These are phyloP conservation scores for Luffa acutangula DNA, from an alignment of 306 rosid genomes.

Conservation along the genomic window DNA sequence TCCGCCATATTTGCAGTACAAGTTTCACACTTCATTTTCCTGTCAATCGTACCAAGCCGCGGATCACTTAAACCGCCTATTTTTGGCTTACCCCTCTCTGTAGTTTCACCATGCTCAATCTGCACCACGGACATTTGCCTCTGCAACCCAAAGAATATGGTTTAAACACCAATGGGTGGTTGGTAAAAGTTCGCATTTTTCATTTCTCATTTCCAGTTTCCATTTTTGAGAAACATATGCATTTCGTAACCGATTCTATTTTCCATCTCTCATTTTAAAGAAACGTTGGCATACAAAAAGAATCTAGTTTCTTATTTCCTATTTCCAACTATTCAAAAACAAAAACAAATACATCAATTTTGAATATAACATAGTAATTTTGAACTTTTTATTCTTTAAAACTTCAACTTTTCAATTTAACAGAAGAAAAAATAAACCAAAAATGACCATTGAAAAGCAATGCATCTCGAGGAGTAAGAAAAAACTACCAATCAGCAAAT, in stretches of 20 bases:
- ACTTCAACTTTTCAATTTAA: not conserved
- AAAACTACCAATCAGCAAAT: not conserved
- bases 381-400: not conserved
- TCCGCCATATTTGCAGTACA: slow-evolving; percentile 96
- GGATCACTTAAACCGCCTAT: slow-evolving; percentile 83
- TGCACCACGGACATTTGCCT: slow-evolving; percentile 97
- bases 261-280: not conserved
- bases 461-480: not conserved
- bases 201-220: not conserved
- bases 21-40: slow-evolving; percentile 90
- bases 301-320: not conserved
- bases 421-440: not conserved
- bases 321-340: not conserved
- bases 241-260: not conserved
- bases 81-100: slow-evolving; percentile 86
- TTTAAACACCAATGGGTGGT: not conserved
- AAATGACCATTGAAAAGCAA: not conserved
- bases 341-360: not conserved
- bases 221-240: not conserved
- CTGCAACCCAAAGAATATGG: slow-evolving; percentile 38
- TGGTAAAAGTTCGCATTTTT: not conserved
- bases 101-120: slow-evolving; percentile 89
- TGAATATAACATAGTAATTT: not conserved
- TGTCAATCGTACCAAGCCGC: slow-evolving; percentile 84
- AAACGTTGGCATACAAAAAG: not conserved